Evolutionary conservation across 768 basidiomycete genomes (phyloP).

Genomic region (Aureoboletus auriporus): DNA sequence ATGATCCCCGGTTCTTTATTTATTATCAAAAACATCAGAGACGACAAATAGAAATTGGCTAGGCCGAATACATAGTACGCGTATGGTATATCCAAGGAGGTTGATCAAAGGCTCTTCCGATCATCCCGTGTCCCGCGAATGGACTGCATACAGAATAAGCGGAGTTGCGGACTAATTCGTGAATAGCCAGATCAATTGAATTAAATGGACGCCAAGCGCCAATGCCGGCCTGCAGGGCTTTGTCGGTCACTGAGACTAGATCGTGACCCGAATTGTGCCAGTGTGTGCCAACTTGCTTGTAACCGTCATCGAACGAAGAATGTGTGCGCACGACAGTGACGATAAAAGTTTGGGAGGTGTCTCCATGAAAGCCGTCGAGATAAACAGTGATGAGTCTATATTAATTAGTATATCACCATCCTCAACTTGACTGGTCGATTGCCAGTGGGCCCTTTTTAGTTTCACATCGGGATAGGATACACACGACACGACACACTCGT

Average conservation of each 20-base stretch:
- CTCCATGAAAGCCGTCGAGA: conserved; percentile 83
- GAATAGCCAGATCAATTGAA: conserved; percentile 69
- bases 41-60: background rate
- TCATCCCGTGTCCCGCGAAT: conserved; percentile 86
- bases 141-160: conserved; percentile 62
- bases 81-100: conserved; percentile 82
- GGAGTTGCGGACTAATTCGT: conserved; percentile 37
- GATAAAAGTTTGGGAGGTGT: conserved; percentile 80
- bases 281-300: conserved; percentile 21
- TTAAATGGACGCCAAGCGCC: conserved; percentile 59
- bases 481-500: conserved; percentile 50
- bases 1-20: conserved; percentile 83
- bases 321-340: conserved; percentile 59
- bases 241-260: conserved; percentile 57
- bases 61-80: conserved; percentile 41
- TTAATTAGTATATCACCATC: conserved; percentile 87
- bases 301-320: background rate
- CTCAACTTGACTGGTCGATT: conserved; percentile 78
- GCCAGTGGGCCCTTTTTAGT: conserved; percentile 6
- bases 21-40: conserved; percentile 37
- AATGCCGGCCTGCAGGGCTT: conserved; percentile 68
- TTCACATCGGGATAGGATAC: background rate
- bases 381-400: conserved; percentile 84
- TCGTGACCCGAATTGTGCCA: conserved; percentile 69
- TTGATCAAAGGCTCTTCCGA: conserved; percentile 76